A percentile compares a stretch with the other conserved stretches of the same genome.
These are phyloP conservation scores for Cyclostephanos tholiformis DNA, from an alignment of 108 stramenopile species.

Conservation along the genomic window DNA sequence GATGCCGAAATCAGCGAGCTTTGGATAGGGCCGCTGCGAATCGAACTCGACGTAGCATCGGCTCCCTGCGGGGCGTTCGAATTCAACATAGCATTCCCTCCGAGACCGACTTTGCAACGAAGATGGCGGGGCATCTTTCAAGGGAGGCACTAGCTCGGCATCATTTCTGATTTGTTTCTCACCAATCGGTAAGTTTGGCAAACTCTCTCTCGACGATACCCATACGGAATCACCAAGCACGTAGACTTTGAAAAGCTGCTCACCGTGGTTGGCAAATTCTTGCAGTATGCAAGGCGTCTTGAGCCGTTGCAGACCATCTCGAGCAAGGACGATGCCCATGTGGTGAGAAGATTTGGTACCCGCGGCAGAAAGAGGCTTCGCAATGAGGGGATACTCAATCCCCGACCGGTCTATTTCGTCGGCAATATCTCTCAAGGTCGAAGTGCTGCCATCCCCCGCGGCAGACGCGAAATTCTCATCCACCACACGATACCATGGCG, in stretches of 20 bases:
- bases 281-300: constrained; percentile 65
- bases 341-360: constrained; percentile 81
- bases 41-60: constrained; percentile 78
- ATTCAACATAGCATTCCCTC: constrained; percentile 44
- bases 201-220: constrained; percentile 71
- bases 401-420: constrained; percentile 46
- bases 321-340: constrained; percentile 72
- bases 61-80: constrained; percentile 43
- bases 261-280: constrained; percentile 87
- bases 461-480: constrained; percentile 29
- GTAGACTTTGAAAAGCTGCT: constrained; percentile 84
- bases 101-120: constrained; percentile 6
- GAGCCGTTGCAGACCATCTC: constrained; percentile 53
- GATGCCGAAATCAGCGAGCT: constrained; percentile 74
- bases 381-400: constrained; percentile 73
- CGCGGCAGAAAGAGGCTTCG: constrained; percentile 84
- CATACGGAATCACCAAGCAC: constrained; percentile 81
- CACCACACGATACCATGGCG: constrained; percentile 67
- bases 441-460: neutral
- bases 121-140: neutral
- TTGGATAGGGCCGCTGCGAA: constrained; percentile 87
- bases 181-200: constrained; percentile 77
- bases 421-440: constrained; percentile 17
- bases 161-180: constrained; percentile 17
- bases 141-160: neutral